These are phyloP conservation scores for Rhodotorula sp. DNA, from an alignment of 1,284 basidiomycete species.

Conservation along the genomic window DNA sequence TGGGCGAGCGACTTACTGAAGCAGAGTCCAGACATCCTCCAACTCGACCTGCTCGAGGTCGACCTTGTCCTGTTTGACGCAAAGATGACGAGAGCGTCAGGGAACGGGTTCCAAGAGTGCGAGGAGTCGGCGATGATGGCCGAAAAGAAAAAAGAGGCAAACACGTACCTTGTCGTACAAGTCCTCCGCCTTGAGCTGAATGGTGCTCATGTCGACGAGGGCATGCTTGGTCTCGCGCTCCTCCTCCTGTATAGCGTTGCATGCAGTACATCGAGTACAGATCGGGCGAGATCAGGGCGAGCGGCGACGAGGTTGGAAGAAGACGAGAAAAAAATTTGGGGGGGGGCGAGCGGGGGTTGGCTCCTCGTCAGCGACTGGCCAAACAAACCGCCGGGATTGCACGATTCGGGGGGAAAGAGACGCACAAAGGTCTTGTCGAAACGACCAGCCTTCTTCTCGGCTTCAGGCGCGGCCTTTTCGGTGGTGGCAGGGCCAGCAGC, in stretches of 20 bases:
- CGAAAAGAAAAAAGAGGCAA: background rate
- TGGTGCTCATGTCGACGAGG: slow-evolving; percentile 55
- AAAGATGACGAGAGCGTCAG: slow-evolving; percentile 67
- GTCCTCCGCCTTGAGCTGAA: slow-evolving; percentile 89
- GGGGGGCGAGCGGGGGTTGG: background rate
- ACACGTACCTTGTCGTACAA: slow-evolving; percentile 52
- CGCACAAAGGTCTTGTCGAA: slow-evolving; percentile 42
- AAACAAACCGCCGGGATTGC: background rate
- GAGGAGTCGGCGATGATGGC: background rate
- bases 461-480: slow-evolving; percentile 11
- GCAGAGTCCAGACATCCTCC: slow-evolving; percentile 93
- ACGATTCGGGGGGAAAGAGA: background rate
- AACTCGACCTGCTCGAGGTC: slow-evolving; percentile 96
- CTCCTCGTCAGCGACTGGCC: background rate
- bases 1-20: slow-evolving; percentile 65
- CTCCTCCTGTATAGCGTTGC: slow-evolving; percentile 24
- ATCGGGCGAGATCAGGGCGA: background rate
- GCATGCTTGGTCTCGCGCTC: slow-evolving; percentile 46
- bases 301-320: background rate
- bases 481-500: slow-evolving; percentile 5
- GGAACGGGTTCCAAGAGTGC: background rate
- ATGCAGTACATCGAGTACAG: background rate
- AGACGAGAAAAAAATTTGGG: background rate
- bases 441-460: slow-evolving; percentile 33
- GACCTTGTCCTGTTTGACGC: slow-evolving; percentile 75